Conservation (phyloP, 2,329 filamentous ascomycete genomes). For the Neonectria neomacrospora region DNA sequence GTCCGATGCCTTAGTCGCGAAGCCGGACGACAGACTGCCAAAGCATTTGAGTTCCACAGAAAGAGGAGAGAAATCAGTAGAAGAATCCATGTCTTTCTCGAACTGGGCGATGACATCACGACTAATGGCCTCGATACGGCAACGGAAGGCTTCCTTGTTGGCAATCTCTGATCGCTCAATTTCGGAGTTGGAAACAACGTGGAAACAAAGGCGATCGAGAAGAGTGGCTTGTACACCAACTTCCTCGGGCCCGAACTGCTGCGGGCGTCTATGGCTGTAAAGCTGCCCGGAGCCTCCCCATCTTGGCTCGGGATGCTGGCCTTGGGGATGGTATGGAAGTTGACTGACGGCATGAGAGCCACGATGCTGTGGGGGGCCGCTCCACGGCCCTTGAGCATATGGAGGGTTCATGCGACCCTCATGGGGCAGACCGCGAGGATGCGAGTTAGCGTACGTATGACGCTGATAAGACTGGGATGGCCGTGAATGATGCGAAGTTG, state of each 20-base stretch:
- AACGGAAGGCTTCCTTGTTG: constrained; percentile 78
- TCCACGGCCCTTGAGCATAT: constrained; percentile 37
- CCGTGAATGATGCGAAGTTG: constrained; percentile 44
- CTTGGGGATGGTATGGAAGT: constrained; percentile 19
- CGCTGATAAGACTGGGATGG: constrained; percentile 39
- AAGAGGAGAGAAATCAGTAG: constrained; percentile 59
- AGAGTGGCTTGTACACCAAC: constrained; percentile 59
- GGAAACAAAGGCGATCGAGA: constrained; percentile 60
- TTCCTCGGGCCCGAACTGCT: constrained; percentile 56
- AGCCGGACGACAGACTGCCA: constrained; percentile 85
- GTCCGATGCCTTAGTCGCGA: constrained; percentile 87
- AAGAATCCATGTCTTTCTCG: constrained; percentile 56
- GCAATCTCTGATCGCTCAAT: constrained; percentile 72
- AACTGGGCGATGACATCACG: constrained; percentile 65
- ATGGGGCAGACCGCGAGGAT: constrained; percentile 30
- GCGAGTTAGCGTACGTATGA: constrained; percentile 37
- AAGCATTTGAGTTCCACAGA: constrained; percentile 80
- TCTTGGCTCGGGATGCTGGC: constrained; percentile 18
- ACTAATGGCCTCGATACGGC: constrained; percentile 72
- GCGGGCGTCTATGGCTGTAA: constrained; percentile 38
- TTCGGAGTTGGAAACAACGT: constrained; percentile 64
- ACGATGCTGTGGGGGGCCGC: constrained; percentile 41
- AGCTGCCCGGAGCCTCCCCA: constrained; percentile 30
- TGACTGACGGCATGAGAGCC: constrained; percentile 15
- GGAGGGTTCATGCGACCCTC: constrained; percentile 30